These are phyloP conservation scores for Acanthamoeba castellanii DNA, from an alignment of 208 protist species.

Conservation along the genomic window DNA sequence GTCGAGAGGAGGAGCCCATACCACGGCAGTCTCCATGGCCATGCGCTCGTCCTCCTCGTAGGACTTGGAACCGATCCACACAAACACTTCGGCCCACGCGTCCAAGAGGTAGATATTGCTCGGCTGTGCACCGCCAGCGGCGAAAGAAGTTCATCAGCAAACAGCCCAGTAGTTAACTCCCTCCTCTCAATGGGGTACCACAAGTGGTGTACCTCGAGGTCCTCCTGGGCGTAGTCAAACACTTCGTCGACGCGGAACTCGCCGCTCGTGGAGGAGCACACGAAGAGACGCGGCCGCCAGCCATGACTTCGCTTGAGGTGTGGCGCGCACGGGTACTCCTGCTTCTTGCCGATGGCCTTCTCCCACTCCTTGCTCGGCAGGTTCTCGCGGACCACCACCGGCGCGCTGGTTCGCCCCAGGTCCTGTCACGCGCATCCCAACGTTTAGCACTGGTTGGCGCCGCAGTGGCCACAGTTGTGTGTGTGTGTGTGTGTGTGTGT, in stretches of 20 bases:
- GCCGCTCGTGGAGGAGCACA: constrained; percentile 77
- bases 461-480: neutral
- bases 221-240: constrained; percentile 79
- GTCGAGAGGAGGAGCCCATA: neutral
- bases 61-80: constrained; percentile 81
- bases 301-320: constrained; percentile 7
- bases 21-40: constrained; percentile 77
- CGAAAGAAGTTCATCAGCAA: neutral
- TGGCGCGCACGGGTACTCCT: constrained; percentile 63
- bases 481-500: too few relatives aligned
- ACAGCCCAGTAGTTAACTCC: neutral
- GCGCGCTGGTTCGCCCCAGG: neutral
- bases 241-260: constrained; percentile 77
- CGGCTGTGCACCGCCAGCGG: neutral
- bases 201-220: constrained; percentile 66
- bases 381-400: constrained; percentile 44
- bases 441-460: neutral
- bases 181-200: neutral
- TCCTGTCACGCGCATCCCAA: neutral
- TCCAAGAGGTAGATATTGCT: constrained; percentile 82
- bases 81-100: constrained; percentile 67
- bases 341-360: constrained; percentile 74
- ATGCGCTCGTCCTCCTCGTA: constrained; percentile 73
- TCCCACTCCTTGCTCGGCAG: constrained; percentile 70
- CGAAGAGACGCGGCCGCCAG: constrained; percentile 76